These are phyloP conservation scores for Leptographium flavum DNA, from an alignment of 2,329 filamentous ascomycete species.

Conservation along the genomic window DNA sequence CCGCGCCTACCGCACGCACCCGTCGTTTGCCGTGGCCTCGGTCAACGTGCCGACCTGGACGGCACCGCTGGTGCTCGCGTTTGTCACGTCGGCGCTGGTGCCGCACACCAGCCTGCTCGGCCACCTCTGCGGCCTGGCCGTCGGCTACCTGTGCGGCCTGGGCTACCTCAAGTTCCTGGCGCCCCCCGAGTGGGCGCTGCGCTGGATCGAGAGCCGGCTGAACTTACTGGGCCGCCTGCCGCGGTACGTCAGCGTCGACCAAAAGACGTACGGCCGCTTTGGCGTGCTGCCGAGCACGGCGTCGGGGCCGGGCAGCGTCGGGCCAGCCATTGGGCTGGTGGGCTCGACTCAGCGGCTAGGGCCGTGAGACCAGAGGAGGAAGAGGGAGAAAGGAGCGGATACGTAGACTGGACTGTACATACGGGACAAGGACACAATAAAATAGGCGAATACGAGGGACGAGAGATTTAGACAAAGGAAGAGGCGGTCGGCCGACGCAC, in stretches of 20 bases:
- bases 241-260: slow-evolving; percentile 87
- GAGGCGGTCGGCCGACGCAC: too few relatives aligned
- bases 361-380: slow-evolving; percentile 29
- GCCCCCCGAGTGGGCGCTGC: slow-evolving; percentile 73
- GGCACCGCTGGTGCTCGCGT: slow-evolving; percentile 62
- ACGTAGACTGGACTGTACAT: too few relatives aligned
- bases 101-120: slow-evolving; percentile 75
- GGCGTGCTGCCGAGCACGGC: slow-evolving; percentile 56
- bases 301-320: slow-evolving; percentile 18
- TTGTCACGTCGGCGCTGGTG: slow-evolving; percentile 63
- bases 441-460: too few relatives aligned
- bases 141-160: slow-evolving; percentile 83
- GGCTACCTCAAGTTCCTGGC: slow-evolving; percentile 83
- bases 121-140: slow-evolving; percentile 66
- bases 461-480: too few relatives aligned
- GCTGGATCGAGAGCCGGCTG: slow-evolving; percentile 79
- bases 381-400: too few relatives aligned
- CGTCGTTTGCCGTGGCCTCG: slow-evolving; percentile 51
- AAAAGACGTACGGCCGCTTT: slow-evolving; percentile 89
- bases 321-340: slow-evolving; percentile 45
- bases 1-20: slow-evolving; percentile 70
- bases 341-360: slow-evolving; percentile 55
- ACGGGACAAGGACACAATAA: background rate
- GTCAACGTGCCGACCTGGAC: slow-evolving; percentile 81
- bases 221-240: slow-evolving; percentile 74